Evolutionary conservation across 306 rosid genomes (phyloP), one percentile per base, ranked within the genome.

Genomic region (Castanea crenata): DNA sequence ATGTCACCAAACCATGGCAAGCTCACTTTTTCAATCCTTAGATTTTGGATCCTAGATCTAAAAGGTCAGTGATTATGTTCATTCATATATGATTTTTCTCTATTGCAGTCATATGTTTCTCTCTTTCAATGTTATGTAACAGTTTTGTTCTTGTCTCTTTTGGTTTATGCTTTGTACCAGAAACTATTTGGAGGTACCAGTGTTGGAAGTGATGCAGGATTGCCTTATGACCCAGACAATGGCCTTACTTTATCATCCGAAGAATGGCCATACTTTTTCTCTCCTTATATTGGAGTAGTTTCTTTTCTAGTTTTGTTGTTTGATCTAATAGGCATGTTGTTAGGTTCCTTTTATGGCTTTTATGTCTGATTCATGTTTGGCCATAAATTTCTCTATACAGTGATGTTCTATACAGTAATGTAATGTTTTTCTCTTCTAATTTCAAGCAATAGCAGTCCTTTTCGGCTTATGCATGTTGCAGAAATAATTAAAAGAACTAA

Each of bases 241-340:
- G 79, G 83, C 58, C 29, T 15, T 34, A 46, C 69, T 74, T 21
- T 65, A 15, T 59, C 78, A 74, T 80, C n/a, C 52, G 54, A 74
- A 41, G 20, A 49, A 21, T 80, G 83, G 70, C 58, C 29, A 15
- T 14, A 25, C 16, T 34, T 57, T 61, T 46, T 49, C 49, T 58
- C 52, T n/a, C 56, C 34, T 23, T 78, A 27, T 34, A 71, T 23
- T 35, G 72, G 27, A 67, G 12, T 35, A 6, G 46, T 32, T 34
- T 67, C 5, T 35, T 67, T 23, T 67, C 5, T 6, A 31, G 32
- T 32, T 59, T 49, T 49, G 54, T 49, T 49, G 54, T 49, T 49
- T 49, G 54, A 49, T 49, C 54, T 49, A 49, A 13, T 12, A 49
- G 54, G 54, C 16, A 49, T 10, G 14, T 49, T 21, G 16, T 11